A percentile compares a stretch with the other conserved stretches of the same genome.
Conservation (phyloP, 2,329 filamentous ascomycete genomes). For the Ophiosphaerella narmari region DNA sequence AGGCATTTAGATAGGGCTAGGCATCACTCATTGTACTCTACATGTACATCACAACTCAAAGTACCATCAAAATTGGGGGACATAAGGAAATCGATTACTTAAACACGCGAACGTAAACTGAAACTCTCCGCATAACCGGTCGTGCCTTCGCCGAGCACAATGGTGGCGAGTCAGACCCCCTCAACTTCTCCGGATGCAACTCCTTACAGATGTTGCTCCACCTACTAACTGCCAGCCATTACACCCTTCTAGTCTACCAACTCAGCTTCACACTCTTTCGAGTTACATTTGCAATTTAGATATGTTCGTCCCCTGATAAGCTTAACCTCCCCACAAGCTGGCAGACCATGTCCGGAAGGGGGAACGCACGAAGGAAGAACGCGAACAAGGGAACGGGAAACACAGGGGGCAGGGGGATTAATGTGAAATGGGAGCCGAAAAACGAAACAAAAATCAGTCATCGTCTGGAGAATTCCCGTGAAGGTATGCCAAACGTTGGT, state of each 20-base stretch:
- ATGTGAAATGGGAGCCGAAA: constrained; percentile 32
- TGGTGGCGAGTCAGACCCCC: constrained; percentile 32
- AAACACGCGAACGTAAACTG: constrained; percentile 13
- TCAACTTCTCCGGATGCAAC: constrained; percentile 36
- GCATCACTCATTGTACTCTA: constrained; percentile 1
- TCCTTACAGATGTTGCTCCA: constrained; percentile 18
- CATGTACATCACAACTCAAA: constrained; percentile 6
- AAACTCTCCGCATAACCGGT: constrained; percentile 11
- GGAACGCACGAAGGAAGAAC: constrained; percentile 38
- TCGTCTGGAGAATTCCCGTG: constrained; percentile 31
- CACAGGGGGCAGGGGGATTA: constrained; percentile 40
- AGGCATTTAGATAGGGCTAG: not conserved
- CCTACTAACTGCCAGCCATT: constrained; percentile 26
- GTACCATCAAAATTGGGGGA: not conserved
- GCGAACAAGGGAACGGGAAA: constrained; percentile 29
- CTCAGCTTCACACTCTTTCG: constrained; percentile 20
- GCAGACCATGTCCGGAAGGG: constrained; percentile 46
- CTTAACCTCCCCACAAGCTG: constrained; percentile 49
- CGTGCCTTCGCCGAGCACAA: constrained; percentile 22
- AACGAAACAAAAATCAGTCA: constrained; percentile 38
- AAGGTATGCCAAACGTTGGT: constrained; percentile 28
- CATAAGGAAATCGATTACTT: constrained; percentile 12
- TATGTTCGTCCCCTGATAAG: constrained; percentile 44
- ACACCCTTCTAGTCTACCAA: constrained; percentile 25
- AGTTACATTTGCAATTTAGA: constrained; percentile 41